These are phyloP conservation scores for Fusarium napiforme DNA, from an alignment of 2,329 filamentous ascomycete genomes.

Conservation along the genomic window DNA sequence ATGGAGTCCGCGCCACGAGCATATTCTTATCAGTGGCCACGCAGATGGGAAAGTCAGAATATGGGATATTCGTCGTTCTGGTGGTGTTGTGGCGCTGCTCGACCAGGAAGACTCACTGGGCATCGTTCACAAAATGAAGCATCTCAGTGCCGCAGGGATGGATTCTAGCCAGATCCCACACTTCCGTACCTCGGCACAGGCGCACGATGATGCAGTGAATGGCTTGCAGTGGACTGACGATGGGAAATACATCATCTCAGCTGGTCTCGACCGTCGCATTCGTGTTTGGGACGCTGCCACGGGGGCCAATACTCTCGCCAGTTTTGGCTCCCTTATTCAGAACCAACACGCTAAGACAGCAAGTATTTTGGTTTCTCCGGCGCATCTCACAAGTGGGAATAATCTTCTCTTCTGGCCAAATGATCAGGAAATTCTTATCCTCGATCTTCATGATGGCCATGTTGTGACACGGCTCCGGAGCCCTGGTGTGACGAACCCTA, in stretches of 20 bases:
- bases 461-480: conserved; percentile 77
- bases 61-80: conserved; percentile 87
- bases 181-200: conserved; percentile 66
- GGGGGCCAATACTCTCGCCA: conserved; percentile 87
- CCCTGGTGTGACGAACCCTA: conserved; percentile 64
- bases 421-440: conserved; percentile 79
- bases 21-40: conserved; percentile 86
- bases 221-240: conserved; percentile 86
- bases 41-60: conserved; percentile 84
- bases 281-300: conserved; percentile 86
- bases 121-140: conserved; percentile 58
- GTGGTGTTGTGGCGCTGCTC: conserved; percentile 78
- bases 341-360: conserved; percentile 74
- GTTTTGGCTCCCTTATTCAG: conserved; percentile 84
- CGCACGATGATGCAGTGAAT: conserved; percentile 86
- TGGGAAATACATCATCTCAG: conserved; percentile 79
- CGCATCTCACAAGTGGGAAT: conserved; percentile 63
- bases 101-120: conserved; percentile 87
- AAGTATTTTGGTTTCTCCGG: conserved; percentile 72
- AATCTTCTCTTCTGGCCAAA: conserved; percentile 86
- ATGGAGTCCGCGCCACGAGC: conserved; percentile 85
- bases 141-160: conserved; percentile 47
- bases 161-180: conserved; percentile 47
- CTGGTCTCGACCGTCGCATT: conserved; percentile 85
- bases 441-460: conserved; percentile 81